Percentiles rank a stretch among this genome's conserved stretches.
Conservation (phyloP, 2,329 filamentous ascomycete genomes). For the Apiospora koreana region DNA sequence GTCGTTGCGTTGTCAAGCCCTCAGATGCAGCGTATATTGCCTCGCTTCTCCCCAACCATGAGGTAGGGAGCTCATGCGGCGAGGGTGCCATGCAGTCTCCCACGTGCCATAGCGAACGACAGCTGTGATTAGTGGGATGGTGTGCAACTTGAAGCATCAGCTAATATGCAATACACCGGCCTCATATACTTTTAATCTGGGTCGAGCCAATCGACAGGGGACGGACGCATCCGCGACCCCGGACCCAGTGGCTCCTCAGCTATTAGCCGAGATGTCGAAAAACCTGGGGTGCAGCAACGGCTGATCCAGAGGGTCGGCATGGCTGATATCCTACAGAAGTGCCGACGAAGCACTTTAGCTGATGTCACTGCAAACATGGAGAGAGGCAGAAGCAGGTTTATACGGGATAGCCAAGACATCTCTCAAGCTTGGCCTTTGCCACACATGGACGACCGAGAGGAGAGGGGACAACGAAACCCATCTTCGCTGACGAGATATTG, state of each 20-base stretch:
- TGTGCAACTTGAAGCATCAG: neutral
- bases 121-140: neutral
- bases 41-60: neutral
- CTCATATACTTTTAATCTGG: neutral
- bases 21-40: neutral
- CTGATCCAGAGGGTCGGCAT: neutral
- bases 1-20: neutral
- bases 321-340: neutral
- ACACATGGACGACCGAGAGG: neutral
- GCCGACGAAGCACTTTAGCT: neutral
- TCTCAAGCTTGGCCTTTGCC: neutral
- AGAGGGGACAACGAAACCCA: neutral
- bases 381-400: neutral
- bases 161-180: neutral
- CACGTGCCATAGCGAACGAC: neutral
- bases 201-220: neutral
- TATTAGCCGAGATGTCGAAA: neutral
- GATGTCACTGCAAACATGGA: neutral
- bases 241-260: constrained; percentile 1
- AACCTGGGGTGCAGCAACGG: constrained; percentile 7
- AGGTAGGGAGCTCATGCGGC: neutral
- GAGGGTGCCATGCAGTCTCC: neutral
- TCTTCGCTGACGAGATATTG: neutral
- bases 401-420: neutral
- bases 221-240: constrained; percentile 21